phyloP scores from a whole-genome alignment of 345 rosid genomes.

The Eucalyptus cloeziana region DNA sequence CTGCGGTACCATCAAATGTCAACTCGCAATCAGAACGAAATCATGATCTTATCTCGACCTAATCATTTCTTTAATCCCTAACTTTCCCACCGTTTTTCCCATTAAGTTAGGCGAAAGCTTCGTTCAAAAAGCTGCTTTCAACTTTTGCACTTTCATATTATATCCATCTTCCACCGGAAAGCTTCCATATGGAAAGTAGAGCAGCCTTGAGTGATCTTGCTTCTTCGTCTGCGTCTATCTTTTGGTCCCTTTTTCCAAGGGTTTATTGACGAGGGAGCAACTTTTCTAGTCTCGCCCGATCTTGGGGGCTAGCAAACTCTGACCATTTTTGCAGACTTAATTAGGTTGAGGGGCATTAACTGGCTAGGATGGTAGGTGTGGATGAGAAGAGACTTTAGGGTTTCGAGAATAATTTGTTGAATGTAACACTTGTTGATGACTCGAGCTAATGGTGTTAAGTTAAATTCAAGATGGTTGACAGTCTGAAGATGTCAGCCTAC shows the following conservation, averaged over 20 bases:
- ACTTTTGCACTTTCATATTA: not conserved
- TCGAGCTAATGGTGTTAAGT: not conserved
- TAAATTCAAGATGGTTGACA: not conserved
- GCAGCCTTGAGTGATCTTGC: not conserved
- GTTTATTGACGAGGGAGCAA: not conserved
- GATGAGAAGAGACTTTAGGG: not conserved
- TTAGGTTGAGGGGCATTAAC: not conserved
- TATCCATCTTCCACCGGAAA: not conserved
- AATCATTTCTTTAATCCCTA: not conserved
- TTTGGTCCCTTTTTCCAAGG: not conserved
- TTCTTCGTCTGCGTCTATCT: not conserved
- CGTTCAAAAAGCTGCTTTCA: not conserved
- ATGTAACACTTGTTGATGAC: not conserved
- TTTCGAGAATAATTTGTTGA: not conserved
- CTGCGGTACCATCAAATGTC: not conserved
- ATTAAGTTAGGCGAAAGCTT: conserved; percentile 4
- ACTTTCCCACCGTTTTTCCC: not conserved
- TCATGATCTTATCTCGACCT: not conserved
- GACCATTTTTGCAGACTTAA: not conserved
- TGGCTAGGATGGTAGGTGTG: not conserved
- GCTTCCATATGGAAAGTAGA: not conserved
- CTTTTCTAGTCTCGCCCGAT: not conserved
- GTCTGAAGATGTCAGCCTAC: not conserved
- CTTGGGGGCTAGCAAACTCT: not conserved
- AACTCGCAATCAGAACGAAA: not conserved